These are phyloP conservation scores for Termitomyces sp. DNA, from an alignment of 768 basidiomycete genomes.

Conservation along the genomic window DNA sequence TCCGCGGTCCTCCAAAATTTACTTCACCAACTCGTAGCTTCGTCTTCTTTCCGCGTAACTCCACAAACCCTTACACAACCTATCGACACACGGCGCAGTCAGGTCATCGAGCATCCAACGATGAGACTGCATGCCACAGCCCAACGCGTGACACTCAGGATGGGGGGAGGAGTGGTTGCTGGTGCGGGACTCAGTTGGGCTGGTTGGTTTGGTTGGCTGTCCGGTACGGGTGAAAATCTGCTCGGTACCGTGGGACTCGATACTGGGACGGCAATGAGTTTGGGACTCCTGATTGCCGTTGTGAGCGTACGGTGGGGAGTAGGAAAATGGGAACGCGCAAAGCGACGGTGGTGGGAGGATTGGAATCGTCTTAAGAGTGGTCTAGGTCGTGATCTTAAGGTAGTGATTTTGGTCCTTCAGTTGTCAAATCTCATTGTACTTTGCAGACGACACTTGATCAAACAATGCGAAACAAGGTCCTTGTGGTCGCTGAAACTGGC, in stretches of 20 bases:
- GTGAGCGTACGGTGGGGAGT: slow-evolving; percentile 57
- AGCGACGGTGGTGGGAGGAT: slow-evolving; percentile 64
- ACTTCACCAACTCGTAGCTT: slow-evolving; percentile 46
- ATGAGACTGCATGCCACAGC: slow-evolving; percentile 58
- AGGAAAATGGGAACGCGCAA: slow-evolving; percentile 64
- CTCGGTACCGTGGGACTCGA: slow-evolving; percentile 39
- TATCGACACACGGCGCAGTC: slow-evolving; percentile 43
- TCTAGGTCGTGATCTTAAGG: slow-evolving; percentile 60
- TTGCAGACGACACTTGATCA: slow-evolving; percentile 40
- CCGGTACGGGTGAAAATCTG: slow-evolving; percentile 34
- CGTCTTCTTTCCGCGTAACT: slow-evolving; percentile 41
- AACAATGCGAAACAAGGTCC: slow-evolving; percentile 48
- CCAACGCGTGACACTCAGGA: slow-evolving; percentile 50
- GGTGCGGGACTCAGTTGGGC: slow-evolving; percentile 57
- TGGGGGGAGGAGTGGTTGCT: slow-evolving; percentile 40
- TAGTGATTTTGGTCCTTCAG: slow-evolving; percentile 21
- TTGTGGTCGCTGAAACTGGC: slow-evolving; percentile 45
- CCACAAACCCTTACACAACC: slow-evolving; percentile 45
- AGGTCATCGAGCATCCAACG: slow-evolving; percentile 53
- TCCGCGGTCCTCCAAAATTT: slow-evolving; percentile 57
- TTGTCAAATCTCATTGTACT: not conserved
- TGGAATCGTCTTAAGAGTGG: slow-evolving; percentile 59
- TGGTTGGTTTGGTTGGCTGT: slow-evolving; percentile 51
- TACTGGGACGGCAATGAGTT: slow-evolving; percentile 52
- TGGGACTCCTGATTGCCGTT: slow-evolving; percentile 48